Evolutionary conservation across 2,329 filamentous ascomycete species (phyloP).

Genomic region (Pseudocercospora crystallina): DNA sequence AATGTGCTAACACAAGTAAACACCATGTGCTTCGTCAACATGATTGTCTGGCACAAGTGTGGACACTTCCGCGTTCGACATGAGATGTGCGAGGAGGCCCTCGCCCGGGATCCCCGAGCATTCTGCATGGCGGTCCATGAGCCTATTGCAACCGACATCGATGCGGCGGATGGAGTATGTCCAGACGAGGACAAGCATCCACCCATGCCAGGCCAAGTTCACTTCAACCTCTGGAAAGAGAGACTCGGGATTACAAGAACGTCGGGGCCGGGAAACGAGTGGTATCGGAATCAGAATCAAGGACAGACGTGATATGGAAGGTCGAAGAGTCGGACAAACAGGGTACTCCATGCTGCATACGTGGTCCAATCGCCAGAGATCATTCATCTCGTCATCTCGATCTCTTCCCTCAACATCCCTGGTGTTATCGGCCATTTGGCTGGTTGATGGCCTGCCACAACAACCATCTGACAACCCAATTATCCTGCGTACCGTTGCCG

Average conservation of each 20-base stretch:
- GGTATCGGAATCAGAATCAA: constrained; percentile 17
- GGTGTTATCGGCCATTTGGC: constrained; percentile 10
- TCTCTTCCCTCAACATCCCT: background rate
- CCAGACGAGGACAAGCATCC: constrained; percentile 21
- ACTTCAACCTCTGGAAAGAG: constrained; percentile 14
- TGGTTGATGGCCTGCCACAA: constrained; percentile 41
- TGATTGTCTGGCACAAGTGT: constrained; percentile 20
- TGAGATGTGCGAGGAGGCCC: constrained; percentile 15
- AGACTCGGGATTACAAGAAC: constrained; percentile 16
- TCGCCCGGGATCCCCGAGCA: constrained; percentile 10
- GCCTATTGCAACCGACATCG: constrained; percentile 20
- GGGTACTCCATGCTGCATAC: no score
- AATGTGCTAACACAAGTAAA: no score
- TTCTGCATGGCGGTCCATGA: constrained; percentile 19
- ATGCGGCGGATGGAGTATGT: constrained; percentile 16
- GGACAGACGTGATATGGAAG: constrained; percentile 17
- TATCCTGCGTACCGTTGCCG: constrained; percentile 38
- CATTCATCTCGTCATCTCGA: no score
- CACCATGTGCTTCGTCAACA: constrained; percentile 17
- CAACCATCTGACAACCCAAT: constrained; percentile 50
- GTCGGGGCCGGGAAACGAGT: constrained; percentile 18
- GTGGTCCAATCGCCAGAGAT: no score
- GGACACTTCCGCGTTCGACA: constrained; percentile 18
- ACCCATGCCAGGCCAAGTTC: constrained; percentile 11
- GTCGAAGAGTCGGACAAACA: no score